phyloP scores from a whole-genome alignment of 2,329 filamentous ascomycete genomes.

The Ophiostoma sp. region DNA sequence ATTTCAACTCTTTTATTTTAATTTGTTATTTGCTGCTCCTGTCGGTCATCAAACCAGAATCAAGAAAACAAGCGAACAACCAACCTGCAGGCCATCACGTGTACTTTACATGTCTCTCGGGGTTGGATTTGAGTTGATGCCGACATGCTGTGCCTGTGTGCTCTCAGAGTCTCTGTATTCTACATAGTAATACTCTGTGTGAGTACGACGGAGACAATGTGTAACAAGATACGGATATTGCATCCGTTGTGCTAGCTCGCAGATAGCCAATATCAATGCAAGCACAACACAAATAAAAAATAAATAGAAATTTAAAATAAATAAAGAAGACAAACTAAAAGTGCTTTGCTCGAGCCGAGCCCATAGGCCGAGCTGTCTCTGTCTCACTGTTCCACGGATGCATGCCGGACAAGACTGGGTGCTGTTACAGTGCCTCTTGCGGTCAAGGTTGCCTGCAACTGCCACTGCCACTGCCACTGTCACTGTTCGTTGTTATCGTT shows the following conservation, averaged over 20 bases:
- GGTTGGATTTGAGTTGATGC: slow-evolving; percentile 12
- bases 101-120: slow-evolving; percentile 1
- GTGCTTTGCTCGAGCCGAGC: neutral
- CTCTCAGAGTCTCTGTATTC: neutral
- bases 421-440: neutral
- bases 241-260: neutral
- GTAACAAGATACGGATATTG: slow-evolving; percentile 1
- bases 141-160: neutral
- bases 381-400: neutral
- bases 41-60: no score
- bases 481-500: neutral
- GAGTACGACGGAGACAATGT: neutral
- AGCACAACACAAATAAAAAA: no score
- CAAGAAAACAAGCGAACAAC: neutral
- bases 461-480: no score
- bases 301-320: no score
- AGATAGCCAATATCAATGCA: no score
- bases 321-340: no score
- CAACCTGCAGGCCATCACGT: neutral
- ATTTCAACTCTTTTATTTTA: neutral
- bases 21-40: neutral
- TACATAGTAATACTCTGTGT: neutral
- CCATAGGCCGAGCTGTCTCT: no score
- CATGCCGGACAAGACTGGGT: neutral
- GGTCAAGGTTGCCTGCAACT: neutral